phyloP scores from a whole-genome alignment of 371 early-diverging fungal species.

The Lichtheimia hyalospora region DNA sequence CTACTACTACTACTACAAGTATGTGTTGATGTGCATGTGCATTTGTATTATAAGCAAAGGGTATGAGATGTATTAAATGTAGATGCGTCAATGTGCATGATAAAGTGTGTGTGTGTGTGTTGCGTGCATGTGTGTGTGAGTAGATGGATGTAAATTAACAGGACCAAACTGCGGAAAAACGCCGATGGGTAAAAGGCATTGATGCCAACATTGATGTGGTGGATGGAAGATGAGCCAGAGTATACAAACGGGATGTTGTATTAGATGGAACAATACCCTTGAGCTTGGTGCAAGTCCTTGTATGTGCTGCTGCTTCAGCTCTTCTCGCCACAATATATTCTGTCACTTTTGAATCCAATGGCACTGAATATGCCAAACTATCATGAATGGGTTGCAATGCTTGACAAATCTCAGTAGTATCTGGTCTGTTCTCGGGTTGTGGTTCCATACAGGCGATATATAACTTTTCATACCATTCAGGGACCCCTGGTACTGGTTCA shows the following conservation, averaged over 20 bases:
- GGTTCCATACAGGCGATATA: constrained; percentile 40
- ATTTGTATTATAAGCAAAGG: too few species aligned
- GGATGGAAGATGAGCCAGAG: constrained; percentile 32
- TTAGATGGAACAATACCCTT: constrained; percentile 30
- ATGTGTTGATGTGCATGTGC: too few species aligned
- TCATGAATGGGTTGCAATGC: constrained; percentile 35
- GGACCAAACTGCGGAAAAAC: constrained; percentile 15
- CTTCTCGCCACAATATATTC: constrained; percentile 40
- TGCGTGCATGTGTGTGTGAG: too few species aligned
- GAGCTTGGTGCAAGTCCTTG: constrained; percentile 32
- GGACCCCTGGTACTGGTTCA: constrained; percentile 37
- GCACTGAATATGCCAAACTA: constrained; percentile 28
- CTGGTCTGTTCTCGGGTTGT: constrained; percentile 38
- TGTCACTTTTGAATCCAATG: constrained; percentile 28
- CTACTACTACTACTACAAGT: too few species aligned
- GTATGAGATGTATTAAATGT: too few species aligned
- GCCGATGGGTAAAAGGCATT: constrained; percentile 24
- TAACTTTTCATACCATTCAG: constrained; percentile 38
- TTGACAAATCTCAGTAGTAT: constrained; percentile 30
- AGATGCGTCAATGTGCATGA: too few species aligned
- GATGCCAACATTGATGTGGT: constrained; percentile 21
- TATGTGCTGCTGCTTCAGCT: constrained; percentile 37
- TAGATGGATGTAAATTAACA: too few species aligned
- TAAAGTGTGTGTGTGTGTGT: too few species aligned
- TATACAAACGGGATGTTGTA: constrained; percentile 38